A percentile compares a stretch with the other conserved stretches of the same genome.
These are phyloP conservation scores for Paracamarosporium sp. DNA, from an alignment of 2,329 filamentous ascomycete genomes.

Conservation along the genomic window DNA sequence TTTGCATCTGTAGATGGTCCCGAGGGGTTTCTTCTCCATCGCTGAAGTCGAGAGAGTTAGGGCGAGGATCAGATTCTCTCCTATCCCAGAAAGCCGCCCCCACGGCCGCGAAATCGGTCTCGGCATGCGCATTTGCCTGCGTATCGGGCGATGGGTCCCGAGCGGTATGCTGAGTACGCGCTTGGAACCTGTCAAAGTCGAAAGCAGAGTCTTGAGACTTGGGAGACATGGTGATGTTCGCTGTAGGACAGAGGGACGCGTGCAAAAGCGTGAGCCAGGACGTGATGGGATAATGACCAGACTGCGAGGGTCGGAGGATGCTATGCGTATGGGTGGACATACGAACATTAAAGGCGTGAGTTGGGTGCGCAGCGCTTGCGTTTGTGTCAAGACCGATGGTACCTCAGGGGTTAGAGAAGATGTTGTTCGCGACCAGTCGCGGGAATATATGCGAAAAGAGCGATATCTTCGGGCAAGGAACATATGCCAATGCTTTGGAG, in stretches of 20 bases:
- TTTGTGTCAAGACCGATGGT: not conserved
- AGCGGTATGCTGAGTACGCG: constrained; percentile 1
- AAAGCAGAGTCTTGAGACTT: constrained; percentile 3
- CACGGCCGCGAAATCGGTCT: constrained; percentile 8
- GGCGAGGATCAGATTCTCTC: constrained; percentile 4
- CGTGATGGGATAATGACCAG: not conserved
- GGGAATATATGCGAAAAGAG: not conserved
- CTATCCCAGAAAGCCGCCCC: constrained; percentile 8
- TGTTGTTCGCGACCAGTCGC: not conserved
- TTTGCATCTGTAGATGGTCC: not conserved
- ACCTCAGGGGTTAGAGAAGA: not conserved
- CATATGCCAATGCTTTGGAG: not conserved
- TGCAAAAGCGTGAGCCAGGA: not conserved
- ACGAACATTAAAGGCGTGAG: not conserved
- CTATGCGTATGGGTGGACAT: not conserved
- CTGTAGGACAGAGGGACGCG: not conserved
- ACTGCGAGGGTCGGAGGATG: not conserved
- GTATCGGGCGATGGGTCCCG: constrained; percentile 4
- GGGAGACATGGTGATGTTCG: constrained; percentile 2
- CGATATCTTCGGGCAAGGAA: not conserved
- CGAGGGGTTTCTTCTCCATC: constrained; percentile 4
- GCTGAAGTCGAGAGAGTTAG: constrained; percentile 9
- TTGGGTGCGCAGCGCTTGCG: not conserved
- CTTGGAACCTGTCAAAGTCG: constrained; percentile 5
- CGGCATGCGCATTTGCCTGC: not conserved